Conservation (phyloP, 2,329 filamentous ascomycete genomes). For the Lachnellula subtilissima region DNA sequence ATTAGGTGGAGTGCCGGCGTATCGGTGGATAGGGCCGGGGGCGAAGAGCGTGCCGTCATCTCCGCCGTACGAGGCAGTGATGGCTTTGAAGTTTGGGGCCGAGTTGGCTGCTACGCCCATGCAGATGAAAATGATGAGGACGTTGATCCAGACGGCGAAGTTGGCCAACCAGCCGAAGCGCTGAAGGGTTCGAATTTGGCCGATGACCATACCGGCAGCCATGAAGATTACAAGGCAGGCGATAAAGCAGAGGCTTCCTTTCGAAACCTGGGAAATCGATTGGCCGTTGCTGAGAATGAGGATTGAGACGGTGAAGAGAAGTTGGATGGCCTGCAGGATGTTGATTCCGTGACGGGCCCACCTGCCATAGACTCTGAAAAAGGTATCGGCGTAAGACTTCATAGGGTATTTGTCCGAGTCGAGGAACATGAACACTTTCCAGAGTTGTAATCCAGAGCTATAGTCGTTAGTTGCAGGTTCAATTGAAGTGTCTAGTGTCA, state of each 20-base stretch:
- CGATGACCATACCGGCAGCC: constrained; percentile 46
- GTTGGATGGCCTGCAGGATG: constrained; percentile 42
- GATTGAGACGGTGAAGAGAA: constrained; percentile 47
- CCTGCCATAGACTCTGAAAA: constrained; percentile 42
- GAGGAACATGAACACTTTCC: constrained; percentile 20
- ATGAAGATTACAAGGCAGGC: constrained; percentile 48
- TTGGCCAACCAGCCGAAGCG: constrained; percentile 52
- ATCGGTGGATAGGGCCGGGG: constrained; percentile 8
- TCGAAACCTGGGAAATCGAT: constrained; percentile 48
- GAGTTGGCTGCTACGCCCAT: constrained; percentile 49
- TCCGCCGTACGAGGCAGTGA: background rate
- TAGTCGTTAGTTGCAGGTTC: background rate
- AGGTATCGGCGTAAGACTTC: constrained; percentile 31
- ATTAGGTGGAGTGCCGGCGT: constrained; percentile 6
- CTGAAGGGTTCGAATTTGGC: constrained; percentile 52
- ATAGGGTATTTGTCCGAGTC: constrained; percentile 25
- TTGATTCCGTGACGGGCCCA: constrained; percentile 44
- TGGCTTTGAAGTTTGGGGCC: constrained; percentile 37
- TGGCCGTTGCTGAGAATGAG: constrained; percentile 51
- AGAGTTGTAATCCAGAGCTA: constrained; percentile 24
- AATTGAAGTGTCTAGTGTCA: constrained; percentile 33
- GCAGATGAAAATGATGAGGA: constrained; percentile 48
- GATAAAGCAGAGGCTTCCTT: constrained; percentile 47
- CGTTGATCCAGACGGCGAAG: constrained; percentile 50
- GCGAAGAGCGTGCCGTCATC: constrained; percentile 14